Evolutionary conservation across 345 rosid species (phyloP).

Genomic region (Ceriops zippeliana): DNA sequence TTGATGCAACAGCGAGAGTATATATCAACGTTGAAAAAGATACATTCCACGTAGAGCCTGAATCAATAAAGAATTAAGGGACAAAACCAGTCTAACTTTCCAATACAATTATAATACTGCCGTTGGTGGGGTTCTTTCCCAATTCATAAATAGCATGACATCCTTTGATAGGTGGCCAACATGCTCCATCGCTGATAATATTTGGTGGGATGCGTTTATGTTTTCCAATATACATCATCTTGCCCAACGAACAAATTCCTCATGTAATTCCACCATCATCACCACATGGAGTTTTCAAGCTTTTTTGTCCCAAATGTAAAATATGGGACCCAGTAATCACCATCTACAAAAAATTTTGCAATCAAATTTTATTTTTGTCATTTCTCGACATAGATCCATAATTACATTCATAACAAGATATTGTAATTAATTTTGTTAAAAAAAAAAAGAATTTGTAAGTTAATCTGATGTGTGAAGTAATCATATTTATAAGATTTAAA

Average conservation of each 20-base stretch:
- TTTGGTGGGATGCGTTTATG: conserved; percentile 17
- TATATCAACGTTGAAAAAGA: too few species aligned
- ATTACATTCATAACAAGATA: too few species aligned
- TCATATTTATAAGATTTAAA: too few species aligned
- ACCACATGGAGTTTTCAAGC: conserved; percentile 9
- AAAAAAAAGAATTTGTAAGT: too few species aligned
- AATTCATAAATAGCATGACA: not conserved
- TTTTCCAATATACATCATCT: conserved; percentile 4
- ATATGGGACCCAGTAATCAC: conserved; percentile 21
- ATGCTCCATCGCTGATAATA: conserved; percentile 12
- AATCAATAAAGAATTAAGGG: conserved; percentile 21
- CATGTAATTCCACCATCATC: conserved; percentile 10
- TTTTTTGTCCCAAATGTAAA: not conserved
- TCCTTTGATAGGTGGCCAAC: conserved; percentile 18
- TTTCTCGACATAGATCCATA: too few species aligned
- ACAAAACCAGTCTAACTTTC: conserved; percentile 20
- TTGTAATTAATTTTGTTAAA: too few species aligned
- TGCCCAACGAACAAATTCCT: too few species aligned
- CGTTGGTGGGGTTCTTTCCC: conserved; percentile 20
- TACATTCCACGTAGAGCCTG: conserved; percentile 2
- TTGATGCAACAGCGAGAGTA: conserved; percentile 16
- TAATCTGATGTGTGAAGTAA: too few species aligned
- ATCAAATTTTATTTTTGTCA: too few species aligned
- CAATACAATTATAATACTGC: not conserved
- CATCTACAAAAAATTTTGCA: not conserved